Evolutionary conservation across 2,329 filamentous ascomycete genomes (phyloP).

Genomic region (Diaporthe ilicicola): DNA sequence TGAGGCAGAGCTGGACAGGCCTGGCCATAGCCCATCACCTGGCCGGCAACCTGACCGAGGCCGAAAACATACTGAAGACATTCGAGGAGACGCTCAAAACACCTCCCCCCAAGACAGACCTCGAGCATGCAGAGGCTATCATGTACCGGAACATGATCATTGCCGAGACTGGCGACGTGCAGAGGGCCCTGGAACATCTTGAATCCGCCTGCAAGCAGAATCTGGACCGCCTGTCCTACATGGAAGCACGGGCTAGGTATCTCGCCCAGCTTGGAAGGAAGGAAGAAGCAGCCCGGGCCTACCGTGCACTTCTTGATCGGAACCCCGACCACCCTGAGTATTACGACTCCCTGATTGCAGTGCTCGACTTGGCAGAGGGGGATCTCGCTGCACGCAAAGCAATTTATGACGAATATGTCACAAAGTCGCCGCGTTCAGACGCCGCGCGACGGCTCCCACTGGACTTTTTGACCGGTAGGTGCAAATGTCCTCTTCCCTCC

Average conservation of each 20-base stretch:
- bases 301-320: slow-evolving; percentile 80
- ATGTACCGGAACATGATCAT: slow-evolving; percentile 97
- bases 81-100: slow-evolving; percentile 94
- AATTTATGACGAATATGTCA: slow-evolving; percentile 79
- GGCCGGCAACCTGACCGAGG: slow-evolving; percentile 82
- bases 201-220: slow-evolving; percentile 79
- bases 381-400: slow-evolving; percentile 73
- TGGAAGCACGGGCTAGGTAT: slow-evolving; percentile 89
- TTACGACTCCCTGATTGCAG: slow-evolving; percentile 79
- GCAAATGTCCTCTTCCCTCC: slow-evolving; percentile 5
- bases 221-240: slow-evolving; percentile 82
- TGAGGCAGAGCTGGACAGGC: slow-evolving; percentile 97
- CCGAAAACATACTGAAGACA: slow-evolving; percentile 88
- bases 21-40: slow-evolving; percentile 93
- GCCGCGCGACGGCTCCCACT: slow-evolving; percentile 86
- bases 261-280: slow-evolving; percentile 79
- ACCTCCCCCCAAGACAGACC: slow-evolving; percentile 77
- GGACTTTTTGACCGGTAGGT: slow-evolving; percentile 80
- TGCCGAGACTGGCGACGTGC: slow-evolving; percentile 83
- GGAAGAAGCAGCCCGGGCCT: slow-evolving; percentile 83
- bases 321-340: slow-evolving; percentile 90
- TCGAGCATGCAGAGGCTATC: slow-evolving; percentile 92
- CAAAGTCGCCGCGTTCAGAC: slow-evolving; percentile 84
- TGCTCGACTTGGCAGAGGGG: slow-evolving; percentile 66
- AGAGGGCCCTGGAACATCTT: slow-evolving; percentile 87